phyloP scores from a whole-genome alignment of 805 yeast genomes.

The Suhomyces sp. region DNA sequence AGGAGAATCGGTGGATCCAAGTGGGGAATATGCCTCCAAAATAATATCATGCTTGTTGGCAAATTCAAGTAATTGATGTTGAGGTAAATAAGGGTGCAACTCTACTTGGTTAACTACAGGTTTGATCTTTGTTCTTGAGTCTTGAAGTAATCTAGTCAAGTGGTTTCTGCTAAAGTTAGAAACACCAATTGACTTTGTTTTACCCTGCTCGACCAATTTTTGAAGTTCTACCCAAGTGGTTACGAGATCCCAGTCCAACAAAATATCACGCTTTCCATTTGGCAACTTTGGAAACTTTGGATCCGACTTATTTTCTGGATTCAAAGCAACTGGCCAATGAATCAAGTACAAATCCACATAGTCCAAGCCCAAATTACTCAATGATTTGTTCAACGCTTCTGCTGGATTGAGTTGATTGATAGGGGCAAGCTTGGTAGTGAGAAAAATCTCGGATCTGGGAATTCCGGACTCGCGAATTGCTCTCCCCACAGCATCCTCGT shows the following conservation, averaged over 20 bases:
- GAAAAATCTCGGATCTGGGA: constrained; percentile 59
- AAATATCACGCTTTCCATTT: constrained; percentile 21
- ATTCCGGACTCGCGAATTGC: constrained; percentile 55
- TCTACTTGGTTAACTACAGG: constrained; percentile 38
- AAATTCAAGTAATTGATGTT: constrained; percentile 13
- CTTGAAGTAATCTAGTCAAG: constrained; percentile 23
- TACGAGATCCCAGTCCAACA: constrained; percentile 25
- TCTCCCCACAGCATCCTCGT: constrained; percentile 61
- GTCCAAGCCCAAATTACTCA: constrained; percentile 61
- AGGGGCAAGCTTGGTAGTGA: constrained; percentile 69
- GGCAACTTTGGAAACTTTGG: constrained; percentile 36
- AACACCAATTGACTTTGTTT: constrained; percentile 35
- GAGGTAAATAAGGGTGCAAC: constrained; percentile 37
- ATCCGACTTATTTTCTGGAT: constrained; percentile 1
- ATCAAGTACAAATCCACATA: constrained; percentile 74
- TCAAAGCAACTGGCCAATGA: constrained; percentile 68
- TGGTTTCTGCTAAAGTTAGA: constrained; percentile 32
- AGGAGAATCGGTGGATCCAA: constrained; percentile 37
- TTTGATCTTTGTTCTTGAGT: constrained; percentile 17
- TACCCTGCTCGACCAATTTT: constrained; percentile 18
- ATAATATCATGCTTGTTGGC: constrained; percentile 15
- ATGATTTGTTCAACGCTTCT: constrained; percentile 53
- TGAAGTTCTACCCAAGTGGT: constrained; percentile 35
- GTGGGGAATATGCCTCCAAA: constrained; percentile 30
- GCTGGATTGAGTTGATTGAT: constrained; percentile 51